A percentile compares a stretch with the other conserved stretches of the same genome.
These are phyloP conservation scores for Lyophyllum decastes DNA, from an alignment of 768 basidiomycete species.

Conservation along the genomic window DNA sequence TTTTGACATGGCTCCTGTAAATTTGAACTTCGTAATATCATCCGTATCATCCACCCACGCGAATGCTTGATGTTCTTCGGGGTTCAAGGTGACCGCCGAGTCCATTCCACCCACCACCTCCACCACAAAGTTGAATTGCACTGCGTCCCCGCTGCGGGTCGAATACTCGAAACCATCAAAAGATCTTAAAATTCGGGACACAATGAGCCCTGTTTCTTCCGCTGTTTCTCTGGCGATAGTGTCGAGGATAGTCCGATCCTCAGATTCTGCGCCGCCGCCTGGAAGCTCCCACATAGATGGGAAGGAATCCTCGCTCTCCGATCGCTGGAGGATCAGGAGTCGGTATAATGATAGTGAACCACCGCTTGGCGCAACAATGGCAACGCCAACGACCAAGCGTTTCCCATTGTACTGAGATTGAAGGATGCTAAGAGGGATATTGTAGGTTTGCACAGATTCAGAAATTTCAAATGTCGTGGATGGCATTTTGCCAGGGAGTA, in stretches of 20 bases:
- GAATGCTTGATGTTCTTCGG: neutral
- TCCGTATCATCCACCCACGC: neutral
- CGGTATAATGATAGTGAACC: neutral
- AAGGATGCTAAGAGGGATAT: neutral
- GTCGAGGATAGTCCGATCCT: neutral
- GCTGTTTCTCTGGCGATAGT: neutral
- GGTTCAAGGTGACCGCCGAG: neutral
- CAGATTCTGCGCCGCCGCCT: neutral
- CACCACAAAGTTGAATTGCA: constrained; percentile 1
- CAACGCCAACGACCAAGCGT: neutral
- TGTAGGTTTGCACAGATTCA: neutral
- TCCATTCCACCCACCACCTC: neutral
- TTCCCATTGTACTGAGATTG: neutral
- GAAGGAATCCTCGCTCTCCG: neutral
- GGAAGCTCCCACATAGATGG: constrained; percentile 1
- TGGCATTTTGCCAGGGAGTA: neutral
- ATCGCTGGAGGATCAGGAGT: neutral
- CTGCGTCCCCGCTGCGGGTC: neutral
- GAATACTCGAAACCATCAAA: neutral
- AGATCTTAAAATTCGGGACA: neutral
- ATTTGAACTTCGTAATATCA: neutral
- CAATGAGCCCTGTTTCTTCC: neutral
- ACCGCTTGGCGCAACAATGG: neutral
- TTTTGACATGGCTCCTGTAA: neutral
- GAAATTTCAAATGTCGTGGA: neutral